These are phyloP conservation scores for Skeletonema menzelii DNA, from an alignment of 108 stramenopile species.

Conservation along the genomic window DNA sequence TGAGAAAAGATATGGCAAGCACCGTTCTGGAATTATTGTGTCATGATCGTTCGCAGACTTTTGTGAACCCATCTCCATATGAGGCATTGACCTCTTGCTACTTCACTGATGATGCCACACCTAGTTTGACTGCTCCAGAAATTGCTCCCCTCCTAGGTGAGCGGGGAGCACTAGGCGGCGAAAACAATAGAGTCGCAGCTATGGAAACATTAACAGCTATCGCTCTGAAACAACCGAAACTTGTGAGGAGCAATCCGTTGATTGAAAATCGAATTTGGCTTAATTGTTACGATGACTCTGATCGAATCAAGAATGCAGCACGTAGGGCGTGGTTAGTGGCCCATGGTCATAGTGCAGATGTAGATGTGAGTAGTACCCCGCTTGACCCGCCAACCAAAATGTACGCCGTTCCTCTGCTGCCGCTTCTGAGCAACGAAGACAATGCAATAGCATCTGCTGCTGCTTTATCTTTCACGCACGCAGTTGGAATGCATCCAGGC, in stretches of 20 bases:
- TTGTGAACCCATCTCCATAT: slow-evolving; percentile 76
- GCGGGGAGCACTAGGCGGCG: slow-evolving; percentile 71
- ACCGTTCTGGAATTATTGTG: slow-evolving; percentile 76
- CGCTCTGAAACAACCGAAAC: slow-evolving; percentile 52
- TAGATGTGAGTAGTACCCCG: slow-evolving; percentile 12
- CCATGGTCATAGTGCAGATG: slow-evolving; percentile 40
- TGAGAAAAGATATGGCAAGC: slow-evolving; percentile 76
- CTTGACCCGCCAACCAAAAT: slow-evolving; percentile 74
- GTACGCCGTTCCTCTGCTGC: slow-evolving; percentile 81
- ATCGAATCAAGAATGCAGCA: slow-evolving; percentile 62
- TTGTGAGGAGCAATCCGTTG: slow-evolving; percentile 79
- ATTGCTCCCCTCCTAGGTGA: slow-evolving; percentile 81
- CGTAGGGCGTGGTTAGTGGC: slow-evolving; percentile 66
- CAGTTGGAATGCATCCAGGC: slow-evolving; percentile 65
- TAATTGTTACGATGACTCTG: slow-evolving; percentile 76
- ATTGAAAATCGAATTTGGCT: slow-evolving; percentile 86
- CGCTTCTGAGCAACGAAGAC: slow-evolving; percentile 65
- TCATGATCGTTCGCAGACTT: slow-evolving; percentile 80
- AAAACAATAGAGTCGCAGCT: slow-evolving; percentile 68
- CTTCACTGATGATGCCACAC: slow-evolving; percentile 40
- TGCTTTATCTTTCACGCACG: slow-evolving; percentile 64
- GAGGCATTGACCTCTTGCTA: slow-evolving; percentile 80
- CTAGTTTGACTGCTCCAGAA: slow-evolving; percentile 62
- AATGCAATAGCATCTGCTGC: slow-evolving; percentile 66
- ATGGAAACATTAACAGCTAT: slow-evolving; percentile 77